Conservation (phyloP, 192 early-diverging fungal genomes). For the Backusella tarrabulga region DNA sequence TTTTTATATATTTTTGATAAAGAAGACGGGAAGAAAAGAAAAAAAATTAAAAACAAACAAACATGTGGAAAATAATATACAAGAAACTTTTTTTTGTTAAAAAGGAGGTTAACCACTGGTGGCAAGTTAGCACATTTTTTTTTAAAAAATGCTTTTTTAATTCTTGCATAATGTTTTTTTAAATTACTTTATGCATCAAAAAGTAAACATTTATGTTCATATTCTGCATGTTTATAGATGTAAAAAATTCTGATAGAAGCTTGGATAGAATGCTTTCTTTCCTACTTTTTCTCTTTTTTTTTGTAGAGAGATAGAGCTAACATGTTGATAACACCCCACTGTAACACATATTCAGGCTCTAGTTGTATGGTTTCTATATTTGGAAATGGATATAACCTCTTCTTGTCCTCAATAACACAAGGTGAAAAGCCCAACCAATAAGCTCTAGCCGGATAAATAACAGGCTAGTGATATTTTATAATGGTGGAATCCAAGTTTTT, state of each 20-base stretch:
- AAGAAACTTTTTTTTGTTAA: background rate
- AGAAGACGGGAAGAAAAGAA: background rate
- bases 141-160: background rate
- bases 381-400: background rate
- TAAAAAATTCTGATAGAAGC: background rate
- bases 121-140: background rate
- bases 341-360: background rate
- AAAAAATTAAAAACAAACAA: background rate
- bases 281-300: background rate
- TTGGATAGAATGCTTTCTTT: background rate
- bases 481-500: background rate
- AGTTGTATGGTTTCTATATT: background rate
- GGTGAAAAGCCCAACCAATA: background rate
- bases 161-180: background rate
- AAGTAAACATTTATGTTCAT: background rate
- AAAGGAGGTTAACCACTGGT: slow-evolving; percentile 6
- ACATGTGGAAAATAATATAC: background rate
- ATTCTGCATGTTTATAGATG: background rate
- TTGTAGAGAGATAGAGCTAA: background rate
- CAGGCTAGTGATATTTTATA: background rate
- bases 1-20: too few species aligned
- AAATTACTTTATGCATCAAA: background rate
- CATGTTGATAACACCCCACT: background rate
- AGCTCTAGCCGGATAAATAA: background rate
- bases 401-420: background rate